Percentiles rank a stretch among this genome's conserved stretches.
These are phyloP conservation scores for Fraxinus americana DNA, from an alignment of 257 asterid species.

Conservation along the genomic window DNA sequence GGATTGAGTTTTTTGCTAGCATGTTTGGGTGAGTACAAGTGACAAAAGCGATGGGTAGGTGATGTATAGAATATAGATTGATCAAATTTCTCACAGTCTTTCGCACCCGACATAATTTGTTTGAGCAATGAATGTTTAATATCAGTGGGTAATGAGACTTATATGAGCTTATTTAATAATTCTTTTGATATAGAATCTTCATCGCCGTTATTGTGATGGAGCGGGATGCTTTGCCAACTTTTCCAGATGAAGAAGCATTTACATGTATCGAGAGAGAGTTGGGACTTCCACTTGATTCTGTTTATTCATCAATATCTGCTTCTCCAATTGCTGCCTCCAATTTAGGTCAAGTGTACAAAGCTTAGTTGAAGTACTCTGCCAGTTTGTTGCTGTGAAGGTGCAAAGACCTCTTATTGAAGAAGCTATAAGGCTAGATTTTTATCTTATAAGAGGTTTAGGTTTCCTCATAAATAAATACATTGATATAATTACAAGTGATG, in stretches of 20 bases:
- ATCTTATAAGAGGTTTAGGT: conserved; percentile 85
- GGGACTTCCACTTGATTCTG: conserved; percentile 74
- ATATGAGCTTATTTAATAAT: background rate
- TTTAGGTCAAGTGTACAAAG: conserved; percentile 98
- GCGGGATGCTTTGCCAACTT: conserved; percentile 99
- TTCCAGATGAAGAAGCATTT: conserved; percentile 92
- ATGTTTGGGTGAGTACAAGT: background rate
- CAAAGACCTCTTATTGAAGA: conserved; percentile 97
- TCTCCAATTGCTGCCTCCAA: conserved; percentile 98
- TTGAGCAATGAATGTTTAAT: background rate
- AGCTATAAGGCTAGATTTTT: conserved; percentile 86
- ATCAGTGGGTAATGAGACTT: background rate
- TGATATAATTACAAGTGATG: conserved; percentile 77
- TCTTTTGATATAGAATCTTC: conserved; percentile 10
- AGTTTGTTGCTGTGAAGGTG: conserved; percentile 96
- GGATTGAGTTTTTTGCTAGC: background rate
- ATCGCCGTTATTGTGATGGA: background rate
- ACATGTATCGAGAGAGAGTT: conserved; percentile 87
- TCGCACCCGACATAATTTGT: background rate
- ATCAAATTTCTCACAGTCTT: background rate
- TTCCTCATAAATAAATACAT: conserved; percentile 78
- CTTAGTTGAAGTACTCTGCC: conserved; percentile 74
- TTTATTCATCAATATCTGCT: conserved; percentile 80
- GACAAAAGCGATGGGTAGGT: background rate
- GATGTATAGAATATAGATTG: background rate